phyloP scores from a whole-genome alignment of 2,329 filamentous ascomycete species.

The Colletotrichum spaethianum region DNA sequence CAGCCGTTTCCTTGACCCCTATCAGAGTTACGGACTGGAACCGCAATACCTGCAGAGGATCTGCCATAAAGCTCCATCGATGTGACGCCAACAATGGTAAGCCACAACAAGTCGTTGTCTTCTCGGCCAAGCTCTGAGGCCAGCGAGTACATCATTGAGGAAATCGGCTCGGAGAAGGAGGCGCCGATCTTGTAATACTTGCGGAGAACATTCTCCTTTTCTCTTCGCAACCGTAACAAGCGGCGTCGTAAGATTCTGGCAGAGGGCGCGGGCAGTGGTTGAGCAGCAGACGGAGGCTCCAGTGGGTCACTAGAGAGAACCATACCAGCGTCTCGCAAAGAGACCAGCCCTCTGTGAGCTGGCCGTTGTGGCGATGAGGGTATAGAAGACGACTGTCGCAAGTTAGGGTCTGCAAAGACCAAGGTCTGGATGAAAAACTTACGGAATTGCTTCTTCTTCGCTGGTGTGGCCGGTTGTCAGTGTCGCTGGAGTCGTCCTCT shows the following conservation, averaged over 20 bases:
- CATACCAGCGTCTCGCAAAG: slow-evolving; percentile 62
- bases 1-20: slow-evolving; percentile 76
- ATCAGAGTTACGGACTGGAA: slow-evolving; percentile 69
- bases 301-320: slow-evolving; percentile 64
- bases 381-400: slow-evolving; percentile 74
- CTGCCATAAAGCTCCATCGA: slow-evolving; percentile 93
- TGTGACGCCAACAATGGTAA: slow-evolving; percentile 94
- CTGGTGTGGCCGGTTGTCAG: slow-evolving; percentile 82
- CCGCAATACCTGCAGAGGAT: slow-evolving; percentile 83
- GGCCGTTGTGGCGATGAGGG: slow-evolving; percentile 74
- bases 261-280: slow-evolving; percentile 75
- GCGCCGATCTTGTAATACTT: slow-evolving; percentile 90
- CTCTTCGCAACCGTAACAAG: slow-evolving; percentile 80
- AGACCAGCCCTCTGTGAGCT: slow-evolving; percentile 71
- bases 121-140: slow-evolving; percentile 95
- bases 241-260: slow-evolving; percentile 80
- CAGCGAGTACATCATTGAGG: slow-evolving; percentile 93
- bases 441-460: slow-evolving; percentile 91
- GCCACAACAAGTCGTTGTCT: slow-evolving; percentile 96
- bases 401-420: slow-evolving; percentile 42
- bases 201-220: slow-evolving; percentile 82
- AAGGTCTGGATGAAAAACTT: slow-evolving; percentile 49
- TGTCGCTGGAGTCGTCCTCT: slow-evolving; percentile 79
- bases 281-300: slow-evolving; percentile 71
- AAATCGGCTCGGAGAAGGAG: slow-evolving; percentile 95